A percentile compares a stretch with the other conserved stretches of the same genome.
These are phyloP conservation scores for Basipetospora sp. DNA, from an alignment of 2,329 filamentous ascomycete species.

Conservation along the genomic window DNA sequence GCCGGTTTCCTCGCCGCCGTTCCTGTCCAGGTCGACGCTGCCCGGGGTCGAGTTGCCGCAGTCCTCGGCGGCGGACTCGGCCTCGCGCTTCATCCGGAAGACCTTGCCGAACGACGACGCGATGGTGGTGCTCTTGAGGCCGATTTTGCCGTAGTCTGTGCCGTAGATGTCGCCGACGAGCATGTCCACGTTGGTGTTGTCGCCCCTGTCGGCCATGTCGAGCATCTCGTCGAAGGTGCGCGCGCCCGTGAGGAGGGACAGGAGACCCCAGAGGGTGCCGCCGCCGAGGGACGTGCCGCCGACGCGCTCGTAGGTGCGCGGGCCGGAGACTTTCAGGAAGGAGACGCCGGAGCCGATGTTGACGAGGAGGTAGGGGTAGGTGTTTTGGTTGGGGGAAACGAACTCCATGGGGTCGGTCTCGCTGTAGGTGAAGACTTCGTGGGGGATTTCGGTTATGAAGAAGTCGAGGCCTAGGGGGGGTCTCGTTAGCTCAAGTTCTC, in stretches of 20 bases:
- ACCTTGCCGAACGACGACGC: constrained; percentile 95
- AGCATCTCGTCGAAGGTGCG: constrained; percentile 97
- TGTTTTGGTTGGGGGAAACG: constrained; percentile 57
- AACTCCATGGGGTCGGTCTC: constrained; percentile 86
- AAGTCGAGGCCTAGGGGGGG: constrained; percentile 65
- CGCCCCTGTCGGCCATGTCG: constrained; percentile 73
- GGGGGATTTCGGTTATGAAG: constrained; percentile 94
- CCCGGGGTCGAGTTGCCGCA: constrained; percentile 22
- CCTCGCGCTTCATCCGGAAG: constrained; percentile 77
- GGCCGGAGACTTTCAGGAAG: constrained; percentile 92
- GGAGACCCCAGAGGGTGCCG: constrained; percentile 90
- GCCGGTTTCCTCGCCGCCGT: constrained; percentile 2
- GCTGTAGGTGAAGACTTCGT: constrained; percentile 93
- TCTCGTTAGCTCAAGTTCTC: constrained; percentile 8
- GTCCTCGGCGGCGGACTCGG: constrained; percentile 66
- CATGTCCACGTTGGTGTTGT: constrained; percentile 90
- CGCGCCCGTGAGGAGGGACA: constrained; percentile 84
- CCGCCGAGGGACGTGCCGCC: constrained; percentile 89
- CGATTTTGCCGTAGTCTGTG: constrained; percentile 88
- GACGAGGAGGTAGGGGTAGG: constrained; percentile 92
- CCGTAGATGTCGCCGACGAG: constrained; percentile 97
- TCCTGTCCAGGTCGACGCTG: neutral
- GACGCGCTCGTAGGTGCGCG: constrained; percentile 72
- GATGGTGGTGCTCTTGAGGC: constrained; percentile 87
- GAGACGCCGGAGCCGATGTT: constrained; percentile 96